Conservation (phyloP, 2,329 filamentous ascomycete species). For the Colletotrichum neosansevieriae region DNA sequence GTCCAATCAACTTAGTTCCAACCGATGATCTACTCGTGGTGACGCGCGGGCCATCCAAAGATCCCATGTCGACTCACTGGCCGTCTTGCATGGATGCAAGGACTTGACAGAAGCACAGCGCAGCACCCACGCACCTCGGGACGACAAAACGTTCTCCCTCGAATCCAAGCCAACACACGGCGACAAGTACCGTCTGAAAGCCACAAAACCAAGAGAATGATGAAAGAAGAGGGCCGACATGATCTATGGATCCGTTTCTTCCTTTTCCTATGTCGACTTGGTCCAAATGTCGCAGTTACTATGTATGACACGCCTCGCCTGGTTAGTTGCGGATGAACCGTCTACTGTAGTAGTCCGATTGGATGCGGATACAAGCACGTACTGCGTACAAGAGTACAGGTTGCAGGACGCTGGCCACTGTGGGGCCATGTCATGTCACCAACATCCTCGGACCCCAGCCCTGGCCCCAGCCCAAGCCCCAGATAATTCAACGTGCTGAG, state of each 20-base stretch:
- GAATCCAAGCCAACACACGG: no score
- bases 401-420: slow-evolving; percentile 11
- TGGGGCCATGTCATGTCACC: slow-evolving; percentile 27
- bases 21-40: slow-evolving; percentile 19
- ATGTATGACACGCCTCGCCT: no score
- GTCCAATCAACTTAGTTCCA: slow-evolving; percentile 14
- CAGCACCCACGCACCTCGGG: slow-evolving; percentile 21
- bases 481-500: slow-evolving; percentile 33
- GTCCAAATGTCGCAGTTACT: no score
- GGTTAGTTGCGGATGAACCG: no score
- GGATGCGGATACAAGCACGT: slow-evolving; percentile 25
- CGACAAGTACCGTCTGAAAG: no score
- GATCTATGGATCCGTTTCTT: no score
- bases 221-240: no score
- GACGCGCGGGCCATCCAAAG: slow-evolving; percentile 30
- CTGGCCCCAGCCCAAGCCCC: slow-evolving; percentile 26
- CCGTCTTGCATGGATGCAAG: slow-evolving; percentile 33
- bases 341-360: slow-evolving; percentile 3
- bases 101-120: slow-evolving; percentile 29
- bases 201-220: no score
- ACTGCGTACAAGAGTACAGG: not conserved
- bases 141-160: slow-evolving; percentile 7
- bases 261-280: not conserved
- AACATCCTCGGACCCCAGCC: slow-evolving; percentile 11
- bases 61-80: slow-evolving; percentile 24